Evolutionary conservation across 345 rosid genomes (phyloP), one percentile per base, ranked within the genome.

Genomic region (Brassica juncea): DNA sequence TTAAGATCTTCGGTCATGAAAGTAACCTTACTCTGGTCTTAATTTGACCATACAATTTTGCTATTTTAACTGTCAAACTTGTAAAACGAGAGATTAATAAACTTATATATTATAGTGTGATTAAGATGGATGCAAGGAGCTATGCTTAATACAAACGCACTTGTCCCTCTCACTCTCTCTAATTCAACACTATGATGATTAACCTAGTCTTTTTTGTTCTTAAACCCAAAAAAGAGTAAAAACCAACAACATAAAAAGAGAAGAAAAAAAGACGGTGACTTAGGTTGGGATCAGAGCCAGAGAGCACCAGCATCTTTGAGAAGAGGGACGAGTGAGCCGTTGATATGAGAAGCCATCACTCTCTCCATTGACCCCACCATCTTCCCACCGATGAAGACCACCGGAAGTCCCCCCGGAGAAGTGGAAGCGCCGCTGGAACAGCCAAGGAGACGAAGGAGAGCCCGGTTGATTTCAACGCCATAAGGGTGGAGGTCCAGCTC

Each of bases 221-320:
- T 68, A 8, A 32, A 32, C n/a, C 52, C 12, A 47, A 9, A 66
- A 65, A 31, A 59, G 58, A 9, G 14, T 16, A 37, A 57, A 3
- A 2, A 9, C 23, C 19, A n/a, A 66, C 2, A 21, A 37, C 25
- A 66, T 2, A 62, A 15, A 30, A 70, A 31, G 65, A 5, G 1
- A 28, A 27, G 3, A 0, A 5, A 54, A 19, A 59, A 14, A 6
- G 4, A 14, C 2, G 66, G 44, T 55, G n/a, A 10, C 57, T 52
- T 47, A 11, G 4, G 42, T 5, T 59, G 62, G 65, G 30, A 34
- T 88, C 83, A 92, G 67, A 92, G 99, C 99, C 98, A 94, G 63
- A 94, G 97, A 14, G 97, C 99, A 15, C 98, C 98, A 58, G 97
- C 94, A 59, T 90, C 89, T 82, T 91, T 94, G 64, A 94, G 97